phyloP scores from a whole-genome alignment of 2,329 filamentous ascomycete genomes.

The Plectosphaerella plurivora region DNA sequence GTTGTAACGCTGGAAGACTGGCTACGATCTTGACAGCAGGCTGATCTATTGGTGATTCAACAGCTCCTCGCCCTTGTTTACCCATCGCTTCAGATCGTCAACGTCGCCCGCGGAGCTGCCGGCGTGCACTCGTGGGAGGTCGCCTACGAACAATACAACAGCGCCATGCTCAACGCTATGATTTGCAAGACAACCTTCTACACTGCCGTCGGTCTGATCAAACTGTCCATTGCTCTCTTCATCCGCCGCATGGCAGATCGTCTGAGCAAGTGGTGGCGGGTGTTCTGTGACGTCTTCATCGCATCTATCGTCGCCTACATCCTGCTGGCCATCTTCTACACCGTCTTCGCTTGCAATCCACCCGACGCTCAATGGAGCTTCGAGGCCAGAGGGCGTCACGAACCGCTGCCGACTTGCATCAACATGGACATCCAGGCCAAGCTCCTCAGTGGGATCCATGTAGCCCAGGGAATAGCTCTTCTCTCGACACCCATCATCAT shows the following conservation, averaged over 20 bases:
- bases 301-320: slow-evolving; percentile 20
- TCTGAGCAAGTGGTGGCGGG: slow-evolving; percentile 20
- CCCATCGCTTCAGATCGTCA: slow-evolving; percentile 19
- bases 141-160: slow-evolving; percentile 24
- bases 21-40: no score
- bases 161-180: slow-evolving; percentile 15
- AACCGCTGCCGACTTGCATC: slow-evolving; percentile 14
- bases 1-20: not conserved
- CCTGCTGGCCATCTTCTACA: slow-evolving; percentile 21
- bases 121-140: slow-evolving; percentile 23
- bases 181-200: slow-evolving; percentile 22
- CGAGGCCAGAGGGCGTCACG: slow-evolving; percentile 15
- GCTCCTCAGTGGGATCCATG: slow-evolving; percentile 23
- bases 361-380: slow-evolving; percentile 19
- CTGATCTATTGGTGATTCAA: not conserved
- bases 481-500: slow-evolving; percentile 23
- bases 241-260: slow-evolving; percentile 27
- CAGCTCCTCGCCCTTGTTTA: slow-evolving; percentile 19
- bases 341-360: slow-evolving; percentile 21
- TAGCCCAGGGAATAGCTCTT: slow-evolving; percentile 22
- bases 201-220: slow-evolving; percentile 24
- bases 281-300: slow-evolving; percentile 25
- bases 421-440: slow-evolving; percentile 12
- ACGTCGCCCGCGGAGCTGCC: slow-evolving; percentile 17
- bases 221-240: slow-evolving; percentile 29